Evolutionary conservation across 331 rosid genomes (phyloP), one percentile per base, ranked within the genome.

Genomic region (Malus hybrid): DNA sequence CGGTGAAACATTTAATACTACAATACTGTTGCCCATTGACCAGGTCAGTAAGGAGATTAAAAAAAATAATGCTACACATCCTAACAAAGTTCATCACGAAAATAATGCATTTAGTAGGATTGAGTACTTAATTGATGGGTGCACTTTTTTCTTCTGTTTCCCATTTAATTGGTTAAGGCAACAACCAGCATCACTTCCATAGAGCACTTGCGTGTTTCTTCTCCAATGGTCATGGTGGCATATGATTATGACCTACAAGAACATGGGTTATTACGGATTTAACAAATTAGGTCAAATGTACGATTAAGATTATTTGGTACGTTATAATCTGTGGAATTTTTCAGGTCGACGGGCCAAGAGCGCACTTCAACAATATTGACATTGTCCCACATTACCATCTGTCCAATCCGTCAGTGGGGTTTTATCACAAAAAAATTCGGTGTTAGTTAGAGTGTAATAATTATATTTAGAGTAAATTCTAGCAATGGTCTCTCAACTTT

Each of bases 151-250:
- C 14, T 9, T 20, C 5, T 57, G 63, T 10, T 39, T 39, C 12
- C 46, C 46, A 39, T 39, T 39, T 39, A 10, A 39, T 20, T 11
- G 63, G 39, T 63, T 3, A 28, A 15, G 36, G 39, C 67, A 61
- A 61, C 66, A 22, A 61, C 68, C 68, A 31, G n/a, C 59, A 36
- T 60, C 56, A 18, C 56, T 50, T 50, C 18, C 36, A 9, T 24
- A 16, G 68, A 73, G 59, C 68, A 39, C n/a, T 73, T 60, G 69
- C 69, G 39, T 39, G 42, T 27, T 39, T 39, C 46, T 73, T 60
- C 42, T 16, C 18, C 57, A 39, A 5, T 61, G 56, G 56, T 50
- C 56, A 50, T 50, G n/a, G 66, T 27, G n/a, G 18, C 29, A 9
- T 13, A 13, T 27, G 33, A 6, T 9, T 13, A 13, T 27, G 33